Evolutionary conservation across 331 rosid genomes (phyloP), one percentile per base, ranked within the genome.

Genomic region (Pyracantha coccinea): DNA sequence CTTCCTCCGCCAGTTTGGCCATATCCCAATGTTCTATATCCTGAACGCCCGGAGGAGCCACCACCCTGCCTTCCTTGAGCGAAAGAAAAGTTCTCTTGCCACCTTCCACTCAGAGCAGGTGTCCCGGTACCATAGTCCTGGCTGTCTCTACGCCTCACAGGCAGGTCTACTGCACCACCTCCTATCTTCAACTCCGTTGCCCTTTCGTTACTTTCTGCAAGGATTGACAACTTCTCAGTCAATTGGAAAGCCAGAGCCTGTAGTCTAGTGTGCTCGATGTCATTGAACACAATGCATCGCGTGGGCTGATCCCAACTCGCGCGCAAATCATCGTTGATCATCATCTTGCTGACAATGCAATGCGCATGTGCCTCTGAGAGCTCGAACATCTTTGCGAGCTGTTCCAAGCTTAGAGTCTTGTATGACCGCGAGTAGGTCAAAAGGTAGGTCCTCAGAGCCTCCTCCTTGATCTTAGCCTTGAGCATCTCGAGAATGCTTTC

Each of bases 381-480:
- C 53, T 89, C 89, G 65, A 94, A 94, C 86, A 94, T 19, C 69
- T 85, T 88, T 4, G 89, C 65, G 61, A 94, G 90, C 64, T 89
- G 97, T 20, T 83, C 92, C 74, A 89, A 44, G 60, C 97, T 92
- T 71, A 94, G 68, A 71, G 97, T 86, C 55, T 88, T 86, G 60
- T 89, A 94, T 23, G 97, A 86, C 3, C 90, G 85, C 31, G 90
- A 82, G 80, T 90, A 94, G 29, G 97, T 89, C 60, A 89, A 86
- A 13, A 94, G 97, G 76, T 94, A 92, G 28, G 99, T 92, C 84
- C 97, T 85, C 63, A 94, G 75, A 28, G 96, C 97, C 88, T 90
- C 97, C 76, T 90, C 97, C 80, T 92, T 92, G 78, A 89, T 87
- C 87, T 86, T 92, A 52, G 77, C 97, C 79, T 80, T 80, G 44